phyloP scores from a whole-genome alignment of 352 stramenopile genomes.

The Globisporangium irregulare region DNA sequence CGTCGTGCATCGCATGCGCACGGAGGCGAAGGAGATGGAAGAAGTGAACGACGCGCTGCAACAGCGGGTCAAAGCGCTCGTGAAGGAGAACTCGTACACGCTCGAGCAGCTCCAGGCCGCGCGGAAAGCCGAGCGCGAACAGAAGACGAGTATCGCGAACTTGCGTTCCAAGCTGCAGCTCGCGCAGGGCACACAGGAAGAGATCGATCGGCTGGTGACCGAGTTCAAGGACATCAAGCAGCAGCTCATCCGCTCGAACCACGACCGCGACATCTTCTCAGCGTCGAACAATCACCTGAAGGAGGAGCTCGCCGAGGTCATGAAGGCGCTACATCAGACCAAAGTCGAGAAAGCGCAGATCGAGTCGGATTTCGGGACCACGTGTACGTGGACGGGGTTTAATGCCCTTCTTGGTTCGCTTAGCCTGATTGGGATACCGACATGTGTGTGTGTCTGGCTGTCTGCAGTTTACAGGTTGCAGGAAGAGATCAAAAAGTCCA shows the following conservation, averaged over 20 bases:
- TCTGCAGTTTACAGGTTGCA: conserved; percentile 50
- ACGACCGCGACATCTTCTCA: conserved; percentile 77
- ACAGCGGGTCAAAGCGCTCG: conserved; percentile 66
- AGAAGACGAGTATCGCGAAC: conserved; percentile 60
- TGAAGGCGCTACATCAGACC: conserved; percentile 54
- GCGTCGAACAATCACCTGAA: conserved; percentile 73
- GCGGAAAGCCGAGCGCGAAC: conserved; percentile 70
- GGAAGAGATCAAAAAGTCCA: conserved; percentile 65
- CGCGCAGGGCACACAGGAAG: conserved; percentile 57
- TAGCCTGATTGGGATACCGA: neutral
- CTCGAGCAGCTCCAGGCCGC: conserved; percentile 71
- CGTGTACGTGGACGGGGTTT: conserved; percentile 30
- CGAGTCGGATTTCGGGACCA: conserved; percentile 67
- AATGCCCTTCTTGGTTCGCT: neutral
- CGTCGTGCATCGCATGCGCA: conserved; percentile 59
- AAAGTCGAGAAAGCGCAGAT: conserved; percentile 73
- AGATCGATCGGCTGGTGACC: conserved; percentile 49
- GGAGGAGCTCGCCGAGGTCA: conserved; percentile 65
- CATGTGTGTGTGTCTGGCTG: neutral
- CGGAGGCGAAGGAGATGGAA: conserved; percentile 68
- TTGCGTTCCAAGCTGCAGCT: conserved; percentile 72
- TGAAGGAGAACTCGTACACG: conserved; percentile 77
- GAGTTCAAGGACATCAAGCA: conserved; percentile 70
- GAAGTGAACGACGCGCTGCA: conserved; percentile 75
- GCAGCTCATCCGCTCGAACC: conserved; percentile 61